Base-by-base conservation (phyloP, 257 asterid species). In the Solanum lycopersicoides region DNA sequence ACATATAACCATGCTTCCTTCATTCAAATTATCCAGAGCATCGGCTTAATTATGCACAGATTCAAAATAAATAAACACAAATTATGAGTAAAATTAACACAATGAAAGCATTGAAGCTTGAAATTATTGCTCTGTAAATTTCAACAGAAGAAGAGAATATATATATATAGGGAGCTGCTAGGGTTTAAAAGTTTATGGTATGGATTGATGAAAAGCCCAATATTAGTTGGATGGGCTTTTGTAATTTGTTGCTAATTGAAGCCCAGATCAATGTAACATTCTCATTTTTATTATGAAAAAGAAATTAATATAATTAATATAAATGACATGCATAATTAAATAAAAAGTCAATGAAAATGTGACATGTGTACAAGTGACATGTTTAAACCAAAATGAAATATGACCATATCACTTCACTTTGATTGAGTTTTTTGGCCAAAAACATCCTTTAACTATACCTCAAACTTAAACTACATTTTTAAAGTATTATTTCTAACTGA, bases 1-100 rank as follows among this genome's bases (percentile, higher is more conserved):
- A 87, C 80, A 88, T 90, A 85, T 63, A 83, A 90, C 92, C 92
- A 90, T 90, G 90, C 90, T 90, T 59, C 92, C 89, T 90, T 90
- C 92, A 90, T 90, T 30, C 6, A 11, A 4, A 84, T 21, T 35
- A 28, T 90, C 90, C 92, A 90, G 92, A 71, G 92, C 92, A 88
- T 90, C 92, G 92, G 91, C 90, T 86, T 86, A 86, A 73, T 77
- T 86, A 85, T 41, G 37, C 86, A 86, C 88, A 79, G 25, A 79
- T 44, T 16, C 9, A 25, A 20, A 10, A 13, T 20, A 68, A 68
- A 68, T 13, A 0, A 37, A 21, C 12, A 66, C 0, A 25, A 25
- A 5, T n/a, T 4, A 13, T 25, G 15, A 28, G 16, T 6, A 34
- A 71, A 15, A 72, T 71, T 0, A 8, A 6, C 14, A 34, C 4